Conservation (phyloP, 2,329 filamentous ascomycete genomes). For the Pyrenophora teres region DNA sequence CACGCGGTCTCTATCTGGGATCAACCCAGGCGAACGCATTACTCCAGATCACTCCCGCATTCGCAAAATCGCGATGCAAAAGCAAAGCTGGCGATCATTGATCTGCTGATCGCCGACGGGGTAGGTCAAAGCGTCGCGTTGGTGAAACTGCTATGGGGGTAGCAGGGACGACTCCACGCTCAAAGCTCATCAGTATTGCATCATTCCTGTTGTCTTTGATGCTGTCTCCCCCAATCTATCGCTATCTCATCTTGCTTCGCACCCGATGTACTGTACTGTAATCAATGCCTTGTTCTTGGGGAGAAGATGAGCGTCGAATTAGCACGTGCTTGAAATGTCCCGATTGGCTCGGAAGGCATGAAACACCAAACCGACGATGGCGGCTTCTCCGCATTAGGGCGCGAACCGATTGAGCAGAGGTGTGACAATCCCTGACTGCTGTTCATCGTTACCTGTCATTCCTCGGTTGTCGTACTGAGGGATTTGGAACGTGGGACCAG, state of each 20-base stretch:
- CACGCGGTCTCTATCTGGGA: not conserved
- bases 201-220: not conserved
- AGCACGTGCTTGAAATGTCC: not conserved
- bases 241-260: not conserved
- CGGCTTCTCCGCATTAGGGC: not conserved
- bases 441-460: too few relatives aligned
- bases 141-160: constrained; percentile 1
- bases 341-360: not conserved
- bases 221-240: not conserved
- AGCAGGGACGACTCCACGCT: not conserved
- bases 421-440: too few relatives aligned
- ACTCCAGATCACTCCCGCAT: not conserved
- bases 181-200: not conserved
- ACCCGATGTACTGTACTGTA: not conserved
- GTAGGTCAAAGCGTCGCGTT: not conserved
- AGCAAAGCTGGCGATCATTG: constrained; percentile 2
- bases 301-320: not conserved
- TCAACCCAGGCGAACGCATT: not conserved
- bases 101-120: not conserved
- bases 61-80: constrained; percentile 3
- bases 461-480: not conserved
- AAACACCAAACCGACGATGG: not conserved
- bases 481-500: not conserved
- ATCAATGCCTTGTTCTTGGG: not conserved
- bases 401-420: not conserved